Conservation (phyloP, 495 filamentous ascomycete genomes). For the Aspergillus ostianus region DNA sequence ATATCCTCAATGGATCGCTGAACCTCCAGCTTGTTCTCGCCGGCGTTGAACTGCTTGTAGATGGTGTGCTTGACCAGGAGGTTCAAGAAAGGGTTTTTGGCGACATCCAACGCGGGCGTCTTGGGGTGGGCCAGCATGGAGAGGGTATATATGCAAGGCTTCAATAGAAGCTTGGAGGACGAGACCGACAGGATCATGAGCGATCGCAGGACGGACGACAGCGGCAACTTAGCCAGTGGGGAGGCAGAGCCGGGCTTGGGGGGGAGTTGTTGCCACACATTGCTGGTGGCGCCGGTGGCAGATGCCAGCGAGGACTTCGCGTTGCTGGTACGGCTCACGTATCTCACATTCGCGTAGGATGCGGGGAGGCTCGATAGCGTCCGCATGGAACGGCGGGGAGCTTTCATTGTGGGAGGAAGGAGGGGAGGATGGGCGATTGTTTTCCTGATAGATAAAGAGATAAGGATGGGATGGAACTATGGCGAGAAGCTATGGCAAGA, state of each 20-base stretch:
- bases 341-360: conserved; percentile 20
- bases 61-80: conserved; percentile 46
- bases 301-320: conserved; percentile 36
- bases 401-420: conserved; percentile 29
- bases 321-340: conserved; percentile 41
- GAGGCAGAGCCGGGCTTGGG: conserved; percentile 25
- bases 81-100: conserved; percentile 46
- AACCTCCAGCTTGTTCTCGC: conserved; percentile 47
- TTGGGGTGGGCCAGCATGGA: conserved; percentile 68
- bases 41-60: conserved; percentile 53
- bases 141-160: conserved; percentile 67
- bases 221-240: conserved; percentile 70
- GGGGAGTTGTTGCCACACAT: conserved; percentile 22
- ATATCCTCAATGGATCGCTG: conserved; percentile 43
- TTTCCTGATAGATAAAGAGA: conserved; percentile 16
- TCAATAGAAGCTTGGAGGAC: conserved; percentile 69
- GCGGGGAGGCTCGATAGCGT: conserved; percentile 23
- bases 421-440: conserved; percentile 31
- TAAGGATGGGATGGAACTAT: not conserved
- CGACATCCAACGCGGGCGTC: conserved; percentile 46
- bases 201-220: conserved; percentile 72
- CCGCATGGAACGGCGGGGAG: conserved; percentile 31
- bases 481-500: not conserved
- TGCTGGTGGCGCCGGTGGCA: conserved; percentile 18
- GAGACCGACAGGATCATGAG: conserved; percentile 77